These are phyloP conservation scores for Pythium vanterpoolii DNA, from an alignment of 352 stramenopile species.

Conservation along the genomic window DNA sequence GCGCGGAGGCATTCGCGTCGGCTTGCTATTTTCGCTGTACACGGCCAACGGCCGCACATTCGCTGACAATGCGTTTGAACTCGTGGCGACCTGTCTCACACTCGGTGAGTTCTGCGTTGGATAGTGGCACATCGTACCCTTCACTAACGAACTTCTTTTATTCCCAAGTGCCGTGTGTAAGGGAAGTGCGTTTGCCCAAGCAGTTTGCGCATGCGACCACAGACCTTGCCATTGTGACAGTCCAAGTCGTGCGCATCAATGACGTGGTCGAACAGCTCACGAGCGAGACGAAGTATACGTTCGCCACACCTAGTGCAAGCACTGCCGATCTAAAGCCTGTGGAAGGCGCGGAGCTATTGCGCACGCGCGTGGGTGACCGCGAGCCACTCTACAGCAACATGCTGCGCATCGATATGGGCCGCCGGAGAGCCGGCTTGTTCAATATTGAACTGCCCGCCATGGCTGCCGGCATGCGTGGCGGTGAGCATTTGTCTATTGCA, in stretches of 20 bases:
- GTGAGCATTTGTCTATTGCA: slow-evolving; percentile 30
- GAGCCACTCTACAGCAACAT: slow-evolving; percentile 63
- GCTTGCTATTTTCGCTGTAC: slow-evolving; percentile 55
- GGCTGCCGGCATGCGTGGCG: slow-evolving; percentile 38
- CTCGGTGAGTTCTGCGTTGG: slow-evolving; percentile 28
- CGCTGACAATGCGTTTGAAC: slow-evolving; percentile 53
- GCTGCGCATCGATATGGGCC: slow-evolving; percentile 44
- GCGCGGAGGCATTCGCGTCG: slow-evolving; percentile 46
- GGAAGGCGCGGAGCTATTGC: slow-evolving; percentile 48
- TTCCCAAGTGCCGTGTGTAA: slow-evolving; percentile 50
- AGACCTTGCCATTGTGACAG: slow-evolving; percentile 48
- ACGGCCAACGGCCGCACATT: slow-evolving; percentile 41
- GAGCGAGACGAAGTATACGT: slow-evolving; percentile 33
- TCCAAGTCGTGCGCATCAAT: slow-evolving; percentile 66
- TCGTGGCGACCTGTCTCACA: slow-evolving; percentile 58
- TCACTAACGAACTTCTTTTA: not conserved
- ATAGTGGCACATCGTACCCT: not conserved
- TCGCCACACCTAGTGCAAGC: slow-evolving; percentile 24
- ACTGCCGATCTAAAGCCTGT: slow-evolving; percentile 22
- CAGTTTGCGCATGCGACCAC: slow-evolving; percentile 38
- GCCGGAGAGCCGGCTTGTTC: slow-evolving; percentile 45
- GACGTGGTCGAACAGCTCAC: slow-evolving; percentile 40
- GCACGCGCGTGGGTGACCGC: slow-evolving; percentile 25
- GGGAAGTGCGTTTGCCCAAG: slow-evolving; percentile 46
- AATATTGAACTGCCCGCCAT: slow-evolving; percentile 53